Base-by-base conservation (phyloP, 768 basidiomycete genomes). In the Chiua virens region DNA sequence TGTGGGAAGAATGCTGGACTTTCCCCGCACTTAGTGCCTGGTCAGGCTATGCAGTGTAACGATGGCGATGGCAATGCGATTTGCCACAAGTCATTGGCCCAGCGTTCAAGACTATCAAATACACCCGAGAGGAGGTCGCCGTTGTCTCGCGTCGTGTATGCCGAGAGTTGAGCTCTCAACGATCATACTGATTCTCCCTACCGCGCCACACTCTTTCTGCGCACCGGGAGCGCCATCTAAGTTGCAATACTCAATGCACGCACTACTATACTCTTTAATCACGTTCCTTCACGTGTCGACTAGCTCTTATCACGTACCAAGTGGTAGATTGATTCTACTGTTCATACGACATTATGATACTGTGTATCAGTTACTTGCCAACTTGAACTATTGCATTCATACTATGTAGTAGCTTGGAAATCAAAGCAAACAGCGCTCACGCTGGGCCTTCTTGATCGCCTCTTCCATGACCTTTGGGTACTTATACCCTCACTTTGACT, bases 281-380 rank as follows among this genome's bases (percentile, higher is more conserved):
- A 30, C 32, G 45, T 37, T 49, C 48, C 20, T 49, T 61, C 25
- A 18, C 47, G 36, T 58, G 37, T 54, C 32, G 34, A 62, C 38
- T 30, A 55, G 35, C 23, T 25, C 8, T 10, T 38, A 27, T 39
- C 18, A 22, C 14, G 35, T 60, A 32, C n/a, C n/a, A n/a, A n/a
- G n/a, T n/a, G n/a, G 63, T 65, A 56, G 64, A 64, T 65, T 55
- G 64, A 65, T 54, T 65, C 62, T 63, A 64, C 62, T 47, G 50
- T 53, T 35, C 18, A 63, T 55, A 61, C 42, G 47, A 58, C 43
- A 25, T 39, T 52, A 62, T 50, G 58, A 56, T 66, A 68, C 65
- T 61, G 65, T 63, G 65, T 66, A 68, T 66, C 56, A n/a, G 28
- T 8, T 30, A 30, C 5, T 30, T 13, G 30, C 13, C 34, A n/a